A percentile compares a stretch with the other conserved stretches of the same genome.
Conservation (phyloP, 768 basidiomycete species). For the Mycena capillaripes region DNA sequence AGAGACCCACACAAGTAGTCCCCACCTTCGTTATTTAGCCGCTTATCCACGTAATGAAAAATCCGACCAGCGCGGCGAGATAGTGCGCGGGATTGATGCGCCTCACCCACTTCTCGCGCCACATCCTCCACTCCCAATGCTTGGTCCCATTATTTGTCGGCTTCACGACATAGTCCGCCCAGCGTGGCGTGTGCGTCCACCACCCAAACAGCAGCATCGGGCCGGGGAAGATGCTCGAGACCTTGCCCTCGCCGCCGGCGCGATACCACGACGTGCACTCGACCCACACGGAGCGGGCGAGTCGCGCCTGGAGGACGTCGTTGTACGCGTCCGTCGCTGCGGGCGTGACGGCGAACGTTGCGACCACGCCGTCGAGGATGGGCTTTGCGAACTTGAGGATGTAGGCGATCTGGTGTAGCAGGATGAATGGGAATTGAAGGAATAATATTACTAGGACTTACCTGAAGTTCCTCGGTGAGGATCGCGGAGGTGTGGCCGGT, state of each 20-base stretch:
- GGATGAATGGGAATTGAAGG: no score
- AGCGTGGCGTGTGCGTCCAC: constrained; percentile 6
- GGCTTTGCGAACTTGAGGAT: constrained; percentile 66
- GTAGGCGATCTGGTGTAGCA: constrained; percentile 57
- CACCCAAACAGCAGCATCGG: constrained; percentile 23
- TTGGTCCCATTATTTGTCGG: neutral
- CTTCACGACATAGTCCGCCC: neutral
- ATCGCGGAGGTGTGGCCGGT: constrained; percentile 72
- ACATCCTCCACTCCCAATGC: neutral
- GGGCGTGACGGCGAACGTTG: constrained; percentile 63
- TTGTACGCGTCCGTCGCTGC: constrained; percentile 66
- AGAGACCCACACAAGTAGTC: no score
- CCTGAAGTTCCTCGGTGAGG: constrained; percentile 70
- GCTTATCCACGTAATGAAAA: neutral
- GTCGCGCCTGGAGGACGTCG: constrained; percentile 61
- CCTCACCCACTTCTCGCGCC: neutral
- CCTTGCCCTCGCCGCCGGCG: constrained; percentile 52
- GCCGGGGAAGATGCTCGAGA: constrained; percentile 26
- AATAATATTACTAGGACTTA: constrained; percentile 32
- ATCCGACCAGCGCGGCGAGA: neutral
- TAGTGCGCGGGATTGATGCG: neutral
- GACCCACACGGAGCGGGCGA: constrained; percentile 65
- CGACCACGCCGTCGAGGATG: constrained; percentile 61
- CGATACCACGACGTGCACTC: constrained; percentile 70
- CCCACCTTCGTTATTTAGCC: no score